phyloP scores from a whole-genome alignment of 2,329 filamentous ascomycete species.

The Fusarium fracticaudum region DNA sequence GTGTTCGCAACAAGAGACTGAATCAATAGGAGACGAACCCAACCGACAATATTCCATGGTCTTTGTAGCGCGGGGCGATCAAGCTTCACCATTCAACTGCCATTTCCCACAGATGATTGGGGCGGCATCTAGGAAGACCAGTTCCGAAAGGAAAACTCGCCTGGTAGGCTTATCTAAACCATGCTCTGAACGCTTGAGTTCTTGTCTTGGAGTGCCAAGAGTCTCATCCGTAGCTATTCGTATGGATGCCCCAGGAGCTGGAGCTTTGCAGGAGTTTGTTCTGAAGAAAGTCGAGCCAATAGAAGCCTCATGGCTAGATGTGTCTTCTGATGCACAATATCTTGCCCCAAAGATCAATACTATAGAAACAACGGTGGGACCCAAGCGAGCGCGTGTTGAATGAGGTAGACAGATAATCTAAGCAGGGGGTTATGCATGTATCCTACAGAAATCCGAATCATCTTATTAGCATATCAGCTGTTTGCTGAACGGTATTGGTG shows the following conservation, averaged over 20 bases:
- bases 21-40: background rate
- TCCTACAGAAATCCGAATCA: background rate
- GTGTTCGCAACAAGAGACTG: slow-evolving; percentile 39
- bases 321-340: slow-evolving; percentile 39
- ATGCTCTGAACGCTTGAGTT: slow-evolving; percentile 66
- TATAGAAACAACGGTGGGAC: slow-evolving; percentile 49
- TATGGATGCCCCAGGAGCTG: slow-evolving; percentile 64
- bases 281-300: slow-evolving; percentile 61
- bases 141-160: slow-evolving; percentile 55
- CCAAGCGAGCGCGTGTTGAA: slow-evolving; percentile 41
- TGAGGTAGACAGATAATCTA: background rate
- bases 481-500: background rate
- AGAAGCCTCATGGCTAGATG: slow-evolving; percentile 62
- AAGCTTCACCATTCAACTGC: slow-evolving; percentile 65
- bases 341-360: slow-evolving; percentile 48
- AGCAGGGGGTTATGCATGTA: background rate
- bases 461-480: background rate
- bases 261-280: slow-evolving; percentile 66
- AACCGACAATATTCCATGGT: slow-evolving; percentile 58
- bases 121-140: slow-evolving; percentile 57
- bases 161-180: slow-evolving; percentile 71
- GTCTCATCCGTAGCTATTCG: slow-evolving; percentile 72
- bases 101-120: slow-evolving; percentile 68
- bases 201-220: slow-evolving; percentile 67
- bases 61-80: slow-evolving; percentile 67